Evolutionary conservation across 352 stramenopile species (phyloP), one percentile per base, ranked within the genome.

Genomic region (Phytopythium cucurbitacearum): DNA sequence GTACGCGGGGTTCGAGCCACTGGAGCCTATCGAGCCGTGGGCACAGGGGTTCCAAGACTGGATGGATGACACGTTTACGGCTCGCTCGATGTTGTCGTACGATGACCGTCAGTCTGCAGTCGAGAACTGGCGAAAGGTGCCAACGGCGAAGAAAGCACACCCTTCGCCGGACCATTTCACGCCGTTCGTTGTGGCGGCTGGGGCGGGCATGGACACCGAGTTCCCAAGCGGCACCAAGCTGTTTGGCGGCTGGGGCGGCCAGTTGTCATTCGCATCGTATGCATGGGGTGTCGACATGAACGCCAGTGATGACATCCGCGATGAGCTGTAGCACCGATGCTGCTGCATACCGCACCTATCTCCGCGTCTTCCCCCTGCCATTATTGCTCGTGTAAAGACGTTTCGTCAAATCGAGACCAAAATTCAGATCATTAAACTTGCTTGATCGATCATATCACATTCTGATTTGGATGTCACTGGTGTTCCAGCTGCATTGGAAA

Each of bases 131-230:
- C 47, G 62, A 2, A 46, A 54, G 10, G 21, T 28, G 21, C 75
- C 75, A 3, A 52, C 62, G 11, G 70, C 75, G 1, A 56, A 50
- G 6, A 51, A 60, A 40, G 66, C 63, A 11, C 75, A 86, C 57
- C 69, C 58, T 6, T 72, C 63, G 3, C 69, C 76, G 1, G 75
- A 86, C 40, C 75, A 84, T 58, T 71, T 86, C 40, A 55, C 66
- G 28, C 67, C 75, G n/a, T 75, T 85, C 47, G 51, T 77, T 5
- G 63, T 85, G 10, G 56, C 61, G 1, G 71, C 74, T 40, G 74
- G 71, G 7, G 69, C 71, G 33, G 75, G 69, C 1, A 70, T 85
- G 51, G 62, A 80, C 34, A 67, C 81, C 43, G 37, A 54, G 3
- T 32, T 33, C 4, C 64, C 60, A 2, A 57, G 36, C 10, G 65